Conservation (phyloP, 257 asterid genomes). For the Scutellaria baicalensis region DNA sequence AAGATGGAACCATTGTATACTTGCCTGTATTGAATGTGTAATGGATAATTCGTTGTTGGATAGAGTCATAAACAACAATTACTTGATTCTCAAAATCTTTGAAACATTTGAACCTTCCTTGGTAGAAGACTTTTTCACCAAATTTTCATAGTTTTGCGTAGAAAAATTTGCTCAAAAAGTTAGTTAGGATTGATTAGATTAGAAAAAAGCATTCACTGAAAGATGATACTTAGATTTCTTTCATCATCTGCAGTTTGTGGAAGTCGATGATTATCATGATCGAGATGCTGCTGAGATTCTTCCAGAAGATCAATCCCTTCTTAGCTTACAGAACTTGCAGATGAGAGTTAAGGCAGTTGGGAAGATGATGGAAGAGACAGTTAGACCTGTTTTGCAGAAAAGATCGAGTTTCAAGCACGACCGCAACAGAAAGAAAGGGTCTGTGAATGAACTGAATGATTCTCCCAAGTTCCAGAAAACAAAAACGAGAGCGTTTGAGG, state of each 20-base stretch:
- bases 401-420: constrained; percentile 22
- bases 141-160: too few species aligned
- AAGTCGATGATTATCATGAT: constrained; percentile 20
- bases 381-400: constrained; percentile 22
- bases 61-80: too few species aligned
- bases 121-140: too few species aligned
- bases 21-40: too few species aligned
- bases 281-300: constrained; percentile 15
- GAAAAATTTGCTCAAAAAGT: too few species aligned
- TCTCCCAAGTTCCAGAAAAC: constrained; percentile 39
- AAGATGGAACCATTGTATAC: too few species aligned
- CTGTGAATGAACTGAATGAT: constrained; percentile 19
- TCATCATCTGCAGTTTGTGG: constrained; percentile 30
- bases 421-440: constrained; percentile 30
- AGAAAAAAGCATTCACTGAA: not conserved
- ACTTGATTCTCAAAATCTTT: too few species aligned
- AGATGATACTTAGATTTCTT: not conserved
- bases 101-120: too few species aligned
- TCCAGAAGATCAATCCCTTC: constrained; percentile 30
- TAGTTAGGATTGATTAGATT: not conserved
- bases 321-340: constrained; percentile 53
- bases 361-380: constrained; percentile 46
- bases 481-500: constrained; percentile 37
- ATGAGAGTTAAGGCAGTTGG: constrained; percentile 53
- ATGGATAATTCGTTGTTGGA: too few species aligned